phyloP scores from a whole-genome alignment of 768 basidiomycete species.

The Imleria badia region DNA sequence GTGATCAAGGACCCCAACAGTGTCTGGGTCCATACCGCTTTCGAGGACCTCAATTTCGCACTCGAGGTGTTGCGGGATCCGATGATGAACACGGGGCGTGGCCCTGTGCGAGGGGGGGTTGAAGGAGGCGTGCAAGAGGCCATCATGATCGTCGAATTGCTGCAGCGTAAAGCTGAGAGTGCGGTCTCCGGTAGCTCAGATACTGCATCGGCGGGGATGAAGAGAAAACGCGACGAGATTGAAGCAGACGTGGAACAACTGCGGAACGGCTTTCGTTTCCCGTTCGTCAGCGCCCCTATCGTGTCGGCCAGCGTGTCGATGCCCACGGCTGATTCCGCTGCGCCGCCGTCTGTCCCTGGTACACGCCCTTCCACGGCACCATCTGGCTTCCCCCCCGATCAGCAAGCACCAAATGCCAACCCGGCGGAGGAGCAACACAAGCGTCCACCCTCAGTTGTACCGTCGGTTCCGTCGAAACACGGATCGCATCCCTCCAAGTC shows the following conservation, averaged over 20 bases:
- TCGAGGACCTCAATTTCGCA: slow-evolving; percentile 45
- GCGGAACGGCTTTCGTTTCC: slow-evolving; percentile 40
- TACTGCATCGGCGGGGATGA: slow-evolving; percentile 31
- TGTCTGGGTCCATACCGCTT: slow-evolving; percentile 47
- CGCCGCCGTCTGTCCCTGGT: neutral
- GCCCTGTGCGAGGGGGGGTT: slow-evolving; percentile 33
- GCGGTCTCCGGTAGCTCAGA: slow-evolving; percentile 21
- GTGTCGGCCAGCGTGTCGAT: slow-evolving; percentile 10
- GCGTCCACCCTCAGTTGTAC: slow-evolving; percentile 4
- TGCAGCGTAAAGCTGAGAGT: slow-evolving; percentile 42
- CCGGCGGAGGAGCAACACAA: slow-evolving; percentile 18
- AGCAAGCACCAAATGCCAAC: neutral
- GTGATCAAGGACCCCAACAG: slow-evolving; percentile 52
- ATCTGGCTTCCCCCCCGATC: neutral
- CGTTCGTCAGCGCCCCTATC: slow-evolving; percentile 41
- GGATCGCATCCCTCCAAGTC: slow-evolving; percentile 25
- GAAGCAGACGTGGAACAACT: slow-evolving; percentile 34
- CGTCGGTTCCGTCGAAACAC: slow-evolving; percentile 9
- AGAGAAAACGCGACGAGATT: slow-evolving; percentile 44
- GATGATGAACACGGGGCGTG: slow-evolving; percentile 30
- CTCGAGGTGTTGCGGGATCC: slow-evolving; percentile 44
- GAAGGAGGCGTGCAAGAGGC: slow-evolving; percentile 38
- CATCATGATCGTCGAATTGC: slow-evolving; percentile 38
- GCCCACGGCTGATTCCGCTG: neutral
- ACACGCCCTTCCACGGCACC: neutral